Base-by-base conservation (phyloP, 139 green algal genomes). In the Desmodesmus armatus region DNA sequence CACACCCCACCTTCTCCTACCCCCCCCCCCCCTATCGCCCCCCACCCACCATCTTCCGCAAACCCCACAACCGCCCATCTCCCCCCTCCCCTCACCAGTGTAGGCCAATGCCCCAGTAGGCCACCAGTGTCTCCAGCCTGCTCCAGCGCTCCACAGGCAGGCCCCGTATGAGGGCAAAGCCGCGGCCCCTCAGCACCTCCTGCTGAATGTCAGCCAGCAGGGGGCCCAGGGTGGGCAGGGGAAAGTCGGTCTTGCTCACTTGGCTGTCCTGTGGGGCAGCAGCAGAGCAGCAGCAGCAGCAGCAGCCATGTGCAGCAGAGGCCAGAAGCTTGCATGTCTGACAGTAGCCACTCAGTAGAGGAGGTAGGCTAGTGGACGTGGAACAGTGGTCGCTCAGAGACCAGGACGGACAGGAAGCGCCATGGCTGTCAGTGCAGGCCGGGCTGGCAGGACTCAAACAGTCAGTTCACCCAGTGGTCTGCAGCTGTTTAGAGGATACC, bases 161-260 rank as follows among this genome's bases (percentile, higher is more conserved):
- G n/a, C 90, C 88, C 0, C 89, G 85, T 21, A 94, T 67, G 29
- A 96, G 87, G 35, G 88, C 85, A 79, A 93, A 96, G 60, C 93
- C 93, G 23, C 90, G 86, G 39, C 89, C 93, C 17, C 60, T 55
- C 43, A 90, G 74, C 44, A 93, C 91, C 39, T 84, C 78, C 33
- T 84, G 58, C 40, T 78, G 63, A 55, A 85, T 39, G 49, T 78
- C 43, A 58, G 81, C 83, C 63, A 85, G 44, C 5, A 85, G n/a
- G 17, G 84, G 84, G 1, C 88, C 89, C 37, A 95, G 85, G 17
- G 87, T 81, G 15, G 44, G 43, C 35, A 85, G 27, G n/a, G 25
- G 41, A 19, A 47, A 72, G 31, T 41, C 58, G 25, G 5, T 31
- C 40, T 41, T 49, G 53, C 37, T 62, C 44, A 71, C 31, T 43